Conservation (phyloP, 1,284 basidiomycete species). For the Phellopilus nigrolimitatus region DNA sequence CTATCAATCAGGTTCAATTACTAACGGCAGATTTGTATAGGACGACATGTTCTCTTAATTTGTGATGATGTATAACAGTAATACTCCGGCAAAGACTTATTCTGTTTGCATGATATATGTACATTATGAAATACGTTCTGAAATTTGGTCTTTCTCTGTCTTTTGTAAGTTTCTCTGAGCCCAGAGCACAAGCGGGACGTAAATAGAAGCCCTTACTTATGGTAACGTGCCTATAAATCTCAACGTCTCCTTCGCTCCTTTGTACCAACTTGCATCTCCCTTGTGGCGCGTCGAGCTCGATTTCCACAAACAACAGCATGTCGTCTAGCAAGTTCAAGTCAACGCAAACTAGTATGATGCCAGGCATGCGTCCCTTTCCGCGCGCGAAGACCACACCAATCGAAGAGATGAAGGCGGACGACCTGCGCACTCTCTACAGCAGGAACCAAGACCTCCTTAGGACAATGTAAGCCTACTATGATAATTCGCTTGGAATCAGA, state of each 20-base stretch:
- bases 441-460: conserved; percentile 42
- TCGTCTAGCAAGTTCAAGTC: conserved; percentile 2
- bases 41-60: conserved; percentile 65
- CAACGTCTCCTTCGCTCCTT: no score
- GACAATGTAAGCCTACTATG: conserved; percentile 8
- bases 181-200: no score
- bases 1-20: conserved; percentile 5
- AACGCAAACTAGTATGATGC: conserved; percentile 2
- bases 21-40: conserved; percentile 32
- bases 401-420: conserved; percentile 55
- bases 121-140: no score
- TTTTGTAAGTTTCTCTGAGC: no score
- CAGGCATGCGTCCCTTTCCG: conserved; percentile 17
- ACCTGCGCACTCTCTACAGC: conserved; percentile 59
- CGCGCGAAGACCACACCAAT: conserved; percentile 34
- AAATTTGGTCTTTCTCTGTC: no score
- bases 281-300: neutral
- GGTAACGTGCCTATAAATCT: no score
- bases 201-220: no score
- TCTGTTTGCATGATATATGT: neutral
- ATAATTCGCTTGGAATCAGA: neutral
- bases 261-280: neutral
- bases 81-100: neutral
- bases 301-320: neutral
- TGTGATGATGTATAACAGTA: neutral